A percentile compares a stretch with the other conserved stretches of the same genome.
Evolutionary conservation across 495 filamentous ascomycete genomes (phyloP).

Genomic region (Paragyromitra xinjiangensis): DNA sequence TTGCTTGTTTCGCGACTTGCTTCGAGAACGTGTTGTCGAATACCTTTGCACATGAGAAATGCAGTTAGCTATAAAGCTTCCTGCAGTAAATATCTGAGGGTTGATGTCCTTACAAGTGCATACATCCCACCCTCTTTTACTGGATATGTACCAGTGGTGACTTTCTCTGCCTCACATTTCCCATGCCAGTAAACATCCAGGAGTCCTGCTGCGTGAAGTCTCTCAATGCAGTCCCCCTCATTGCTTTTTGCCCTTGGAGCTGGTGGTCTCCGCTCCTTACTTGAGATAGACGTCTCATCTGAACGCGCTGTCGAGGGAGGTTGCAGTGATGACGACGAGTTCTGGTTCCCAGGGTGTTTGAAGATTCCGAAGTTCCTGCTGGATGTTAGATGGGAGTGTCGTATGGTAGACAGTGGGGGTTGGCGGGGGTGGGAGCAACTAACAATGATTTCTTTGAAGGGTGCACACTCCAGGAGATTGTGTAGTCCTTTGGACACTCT

Average conservation of each 20-base stretch:
- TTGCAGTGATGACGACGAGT: constrained; percentile 65
- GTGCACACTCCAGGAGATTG: constrained; percentile 97
- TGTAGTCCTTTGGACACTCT: constrained; percentile 83
- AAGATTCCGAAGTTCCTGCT: constrained; percentile 93
- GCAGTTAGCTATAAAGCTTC: constrained; percentile 1
- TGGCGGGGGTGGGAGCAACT: constrained; percentile 32
- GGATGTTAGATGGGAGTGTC: constrained; percentile 27
- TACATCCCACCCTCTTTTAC: constrained; percentile 89
- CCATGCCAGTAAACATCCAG: constrained; percentile 88
- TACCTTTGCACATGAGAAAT: constrained; percentile 58
- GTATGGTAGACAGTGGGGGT: constrained; percentile 3
- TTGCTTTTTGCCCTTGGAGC: constrained; percentile 57
- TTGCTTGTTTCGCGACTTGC: constrained; percentile 90
- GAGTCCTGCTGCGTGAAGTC: constrained; percentile 83
- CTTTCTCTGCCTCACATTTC: constrained; percentile 94
- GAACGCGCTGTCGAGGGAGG: constrained; percentile 60
- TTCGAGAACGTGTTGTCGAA: constrained; percentile 99
- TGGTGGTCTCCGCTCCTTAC: constrained; percentile 58
- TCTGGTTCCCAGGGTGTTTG: constrained; percentile 78
- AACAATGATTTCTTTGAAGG: constrained; percentile 95
- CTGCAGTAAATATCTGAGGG: background rate
- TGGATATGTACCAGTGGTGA: constrained; percentile 88
- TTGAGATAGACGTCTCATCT: constrained; percentile 58
- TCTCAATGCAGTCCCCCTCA: constrained; percentile 68
- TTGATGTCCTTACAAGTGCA: constrained; percentile 68